Percentiles rank a stretch among this genome's conserved stretches.
Conservation (phyloP, 225 moss, liverwort and hornwort genomes). For the Marchantia paleacea region DNA sequence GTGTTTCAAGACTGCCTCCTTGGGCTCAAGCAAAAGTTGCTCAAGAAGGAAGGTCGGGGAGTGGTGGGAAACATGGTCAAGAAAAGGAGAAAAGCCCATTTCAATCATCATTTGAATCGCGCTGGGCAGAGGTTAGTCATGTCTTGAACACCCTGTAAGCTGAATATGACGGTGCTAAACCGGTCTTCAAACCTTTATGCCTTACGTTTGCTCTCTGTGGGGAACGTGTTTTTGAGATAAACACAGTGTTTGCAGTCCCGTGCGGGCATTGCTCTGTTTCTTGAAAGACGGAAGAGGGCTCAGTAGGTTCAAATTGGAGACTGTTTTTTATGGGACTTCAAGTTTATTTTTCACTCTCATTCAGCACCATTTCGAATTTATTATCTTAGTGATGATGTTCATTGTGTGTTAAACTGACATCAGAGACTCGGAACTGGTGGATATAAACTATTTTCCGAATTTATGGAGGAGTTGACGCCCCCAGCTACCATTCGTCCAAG, state of each 20-base stretch:
- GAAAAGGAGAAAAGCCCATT: conserved; percentile 32
- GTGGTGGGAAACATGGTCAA: conserved; percentile 40
- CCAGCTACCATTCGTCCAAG: conserved; percentile 54
- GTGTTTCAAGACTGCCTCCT: conserved; percentile 64
- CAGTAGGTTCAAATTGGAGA: neutral
- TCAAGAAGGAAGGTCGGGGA: conserved; percentile 34
- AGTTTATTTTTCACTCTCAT: neutral
- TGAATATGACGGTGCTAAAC: neutral
- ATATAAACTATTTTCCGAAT: conserved; percentile 48
- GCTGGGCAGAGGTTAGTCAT: conserved; percentile 65
- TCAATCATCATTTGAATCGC: conserved; percentile 56
- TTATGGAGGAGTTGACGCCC: conserved; percentile 37
- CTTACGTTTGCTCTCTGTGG: neutral
- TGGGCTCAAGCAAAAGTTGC: conserved; percentile 75
- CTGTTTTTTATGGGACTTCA: neutral
- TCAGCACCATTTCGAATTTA: neutral
- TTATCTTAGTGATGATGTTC: neutral
- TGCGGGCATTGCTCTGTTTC: too few species aligned
- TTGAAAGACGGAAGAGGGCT: too few species aligned
- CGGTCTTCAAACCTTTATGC: neutral
- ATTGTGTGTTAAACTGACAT: conserved; percentile 17
- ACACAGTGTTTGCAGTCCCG: too few species aligned
- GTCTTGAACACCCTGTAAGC: too few species aligned
- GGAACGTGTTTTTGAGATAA: too few species aligned
- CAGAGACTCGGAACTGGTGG: conserved; percentile 51